These are phyloP conservation scores for Canavalia gladiata DNA, from an alignment of 306 rosid genomes.

Conservation along the genomic window DNA sequence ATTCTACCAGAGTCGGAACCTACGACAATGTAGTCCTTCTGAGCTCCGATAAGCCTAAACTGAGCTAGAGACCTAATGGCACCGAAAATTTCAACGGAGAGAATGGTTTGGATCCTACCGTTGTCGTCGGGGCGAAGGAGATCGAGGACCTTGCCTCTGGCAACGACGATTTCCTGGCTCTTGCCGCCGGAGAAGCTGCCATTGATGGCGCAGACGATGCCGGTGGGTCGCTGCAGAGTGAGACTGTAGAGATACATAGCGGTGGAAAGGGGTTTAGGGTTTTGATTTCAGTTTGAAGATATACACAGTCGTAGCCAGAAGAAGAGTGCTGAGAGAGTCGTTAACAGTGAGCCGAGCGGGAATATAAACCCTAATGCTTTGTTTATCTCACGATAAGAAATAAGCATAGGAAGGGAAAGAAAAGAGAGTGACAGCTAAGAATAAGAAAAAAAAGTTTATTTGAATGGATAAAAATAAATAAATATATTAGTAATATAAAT, in stretches of 20 bases:
- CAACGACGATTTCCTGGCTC: constrained; percentile 88
- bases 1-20: constrained; percentile 96
- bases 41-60: constrained; percentile 88
- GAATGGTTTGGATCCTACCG: constrained; percentile 91
- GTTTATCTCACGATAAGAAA: no score
- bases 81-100: constrained; percentile 95
- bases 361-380: not conserved
- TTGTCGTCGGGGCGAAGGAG: constrained; percentile 94
- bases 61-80: constrained; percentile 85
- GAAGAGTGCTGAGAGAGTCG: not conserved
- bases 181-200: constrained; percentile 99
- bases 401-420: no score
- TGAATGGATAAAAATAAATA: no score
- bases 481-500: no score
- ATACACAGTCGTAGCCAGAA: not conserved
- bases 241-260: constrained; percentile 92
- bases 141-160: constrained; percentile 91
- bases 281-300: constrained; percentile 8
- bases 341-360: not conserved
- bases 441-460: no score
- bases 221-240: constrained; percentile 94
- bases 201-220: constrained; percentile 88
- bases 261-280: constrained; percentile 21
- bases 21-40: constrained; percentile 86
- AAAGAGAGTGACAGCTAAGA: no score